These are phyloP conservation scores for Heliocybe sulcata DNA, from an alignment of 1,284 basidiomycete species.

Conservation along the genomic window DNA sequence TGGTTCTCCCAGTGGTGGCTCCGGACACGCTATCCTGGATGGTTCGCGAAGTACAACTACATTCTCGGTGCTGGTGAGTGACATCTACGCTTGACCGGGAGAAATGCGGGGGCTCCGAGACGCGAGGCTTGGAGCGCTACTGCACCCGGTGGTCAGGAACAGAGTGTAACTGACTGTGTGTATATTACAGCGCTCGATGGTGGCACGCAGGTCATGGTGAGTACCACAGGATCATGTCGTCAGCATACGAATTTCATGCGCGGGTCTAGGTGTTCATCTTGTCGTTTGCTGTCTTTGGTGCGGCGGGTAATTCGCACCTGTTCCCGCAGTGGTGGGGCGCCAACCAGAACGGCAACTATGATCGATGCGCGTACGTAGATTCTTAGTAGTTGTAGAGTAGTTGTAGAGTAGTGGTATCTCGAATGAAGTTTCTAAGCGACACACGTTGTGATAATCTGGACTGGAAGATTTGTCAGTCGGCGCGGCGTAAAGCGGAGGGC, in stretches of 20 bases:
- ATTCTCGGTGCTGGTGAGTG: constrained; percentile 23
- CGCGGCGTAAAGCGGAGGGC: background rate
- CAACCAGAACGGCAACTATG: constrained; percentile 1
- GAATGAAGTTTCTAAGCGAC: too few species aligned
- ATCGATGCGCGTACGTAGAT: background rate
- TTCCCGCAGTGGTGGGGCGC: constrained; percentile 4
- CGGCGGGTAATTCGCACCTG: background rate
- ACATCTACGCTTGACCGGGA: background rate
- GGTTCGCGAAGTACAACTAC: constrained; percentile 30
- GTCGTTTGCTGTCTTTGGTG: constrained; percentile 15
- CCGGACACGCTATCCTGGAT: constrained; percentile 20
- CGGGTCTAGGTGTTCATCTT: constrained; percentile 14
- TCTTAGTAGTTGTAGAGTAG: background rate
- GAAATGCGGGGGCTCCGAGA: background rate
- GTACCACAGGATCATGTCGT: background rate
- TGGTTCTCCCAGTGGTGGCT: constrained; percentile 24
- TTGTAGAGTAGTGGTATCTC: too few species aligned
- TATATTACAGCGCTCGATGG: constrained; percentile 19
- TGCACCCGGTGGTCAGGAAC: background rate
- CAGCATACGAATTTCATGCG: background rate
- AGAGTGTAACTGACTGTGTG: constrained; percentile 10
- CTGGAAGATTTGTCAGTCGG: background rate
- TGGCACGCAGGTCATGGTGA: constrained; percentile 15
- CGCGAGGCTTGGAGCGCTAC: background rate
- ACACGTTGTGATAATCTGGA: background rate